Base-by-base conservation (phyloP, 1,284 basidiomycete species). In the Sparassis latifolia region DNA sequence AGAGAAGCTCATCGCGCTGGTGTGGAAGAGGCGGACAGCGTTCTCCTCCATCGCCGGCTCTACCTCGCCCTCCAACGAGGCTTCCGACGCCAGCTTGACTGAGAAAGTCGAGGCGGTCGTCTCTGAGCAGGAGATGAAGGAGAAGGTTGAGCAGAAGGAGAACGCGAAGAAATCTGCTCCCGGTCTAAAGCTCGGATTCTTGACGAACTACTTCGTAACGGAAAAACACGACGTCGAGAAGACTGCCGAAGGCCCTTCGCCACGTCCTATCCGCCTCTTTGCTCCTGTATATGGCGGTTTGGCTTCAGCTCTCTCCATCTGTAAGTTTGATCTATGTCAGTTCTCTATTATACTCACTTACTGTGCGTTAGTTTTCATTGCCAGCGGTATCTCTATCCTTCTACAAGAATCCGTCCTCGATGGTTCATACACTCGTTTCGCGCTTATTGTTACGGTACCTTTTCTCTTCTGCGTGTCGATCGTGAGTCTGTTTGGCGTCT, bases 211-310 rank as follows among this genome's bases (percentile, higher is more conserved):
- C 56, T 75, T 71, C 61, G 69, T 68, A 46, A 59, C 65, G 9
- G 62, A 58, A 50, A 61, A 64, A 47, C 53, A 62, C 35, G 80
- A 78, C 55, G 65, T 73, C 29, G 82, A 86, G 67, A 82, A 81
- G 59, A 76, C 54, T 4, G 62, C 61, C 12, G 59, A 61, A n/a
- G 61, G 61, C 7, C 56, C 60, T 2, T 61, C 60, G 2, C 10
- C 52, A 9, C 73, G 87, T 5, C 84, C 85, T 0, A 77, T 81
- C 47, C 77, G 83, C 44, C 75, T 89, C n/a, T 84, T 87, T 56
- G 89, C 87, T 4, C 88, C 90, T 0, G 66, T 92, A 47, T 89
- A 91, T 59, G 80, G 79, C 45, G 91, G 91, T 27, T 62, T 91
- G 6, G 85, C 84, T 39, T 78, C 76, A 55, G 88, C 73, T 10